These are phyloP conservation scores for Huntiella moniliformis DNA, from an alignment of 2,329 filamentous ascomycete species.

Conservation along the genomic window DNA sequence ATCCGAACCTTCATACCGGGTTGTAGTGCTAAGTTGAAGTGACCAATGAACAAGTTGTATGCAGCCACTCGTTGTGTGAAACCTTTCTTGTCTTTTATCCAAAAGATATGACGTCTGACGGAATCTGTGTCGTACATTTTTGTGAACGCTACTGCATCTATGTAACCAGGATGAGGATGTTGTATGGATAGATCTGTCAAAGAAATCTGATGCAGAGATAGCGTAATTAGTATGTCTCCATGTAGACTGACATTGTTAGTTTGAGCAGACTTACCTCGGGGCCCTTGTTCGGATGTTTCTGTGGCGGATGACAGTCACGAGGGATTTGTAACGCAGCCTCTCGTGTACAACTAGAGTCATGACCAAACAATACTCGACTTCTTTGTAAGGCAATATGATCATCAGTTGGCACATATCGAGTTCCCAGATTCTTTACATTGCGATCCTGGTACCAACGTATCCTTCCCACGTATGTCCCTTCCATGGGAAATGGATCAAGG, in stretches of 20 bases:
- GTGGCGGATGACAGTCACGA: too few species aligned
- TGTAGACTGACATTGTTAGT: not conserved
- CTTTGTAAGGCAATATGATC: too few species aligned
- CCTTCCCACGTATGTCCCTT: too few species aligned
- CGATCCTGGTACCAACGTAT: too few species aligned
- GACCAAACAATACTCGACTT: too few species aligned
- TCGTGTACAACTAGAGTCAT: too few species aligned
- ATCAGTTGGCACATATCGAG: too few species aligned
- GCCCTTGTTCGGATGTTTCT: not conserved
- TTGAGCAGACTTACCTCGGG: not conserved
- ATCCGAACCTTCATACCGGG: not conserved
- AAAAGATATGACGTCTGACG: not conserved
- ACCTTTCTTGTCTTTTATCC: not conserved
- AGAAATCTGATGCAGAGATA: not conserved
- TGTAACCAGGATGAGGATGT: not conserved
- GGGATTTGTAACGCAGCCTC: too few species aligned
- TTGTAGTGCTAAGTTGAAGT: not conserved
- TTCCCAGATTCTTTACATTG: too few species aligned
- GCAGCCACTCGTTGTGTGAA: not conserved
- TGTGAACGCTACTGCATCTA: not conserved
- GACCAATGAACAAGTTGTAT: not conserved
- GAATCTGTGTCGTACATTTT: not conserved
- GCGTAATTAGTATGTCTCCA: not conserved
- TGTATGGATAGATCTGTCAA: not conserved
- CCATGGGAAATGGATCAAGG: too few species aligned